These are phyloP conservation scores for Neobulgaria alba DNA, from an alignment of 2,329 filamentous ascomycete genomes.

Conservation along the genomic window DNA sequence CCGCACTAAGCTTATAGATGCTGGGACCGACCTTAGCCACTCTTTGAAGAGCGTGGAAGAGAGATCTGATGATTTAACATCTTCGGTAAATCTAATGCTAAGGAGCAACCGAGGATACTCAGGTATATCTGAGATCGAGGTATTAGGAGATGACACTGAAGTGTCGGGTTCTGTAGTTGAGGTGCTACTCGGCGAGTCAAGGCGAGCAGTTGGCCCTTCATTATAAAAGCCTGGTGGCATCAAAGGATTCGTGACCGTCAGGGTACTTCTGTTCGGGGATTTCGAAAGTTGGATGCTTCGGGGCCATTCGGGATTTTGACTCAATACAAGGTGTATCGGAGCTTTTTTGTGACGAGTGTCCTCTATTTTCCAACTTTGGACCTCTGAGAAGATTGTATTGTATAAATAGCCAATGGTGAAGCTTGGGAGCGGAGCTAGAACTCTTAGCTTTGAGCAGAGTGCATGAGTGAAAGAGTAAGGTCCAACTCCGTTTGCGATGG, in stretches of 20 bases:
- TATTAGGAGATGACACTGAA: constrained; percentile 17
- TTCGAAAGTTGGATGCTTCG: constrained; percentile 17
- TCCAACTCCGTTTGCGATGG: background rate
- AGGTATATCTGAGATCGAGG: constrained; percentile 10
- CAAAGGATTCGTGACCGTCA: constrained; percentile 4
- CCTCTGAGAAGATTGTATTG: constrained; percentile 17
- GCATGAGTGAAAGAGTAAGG: constrained; percentile 9
- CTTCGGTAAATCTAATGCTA: background rate
- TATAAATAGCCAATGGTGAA: constrained; percentile 20
- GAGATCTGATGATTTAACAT: constrained; percentile 8
- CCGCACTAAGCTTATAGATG: constrained; percentile 15
- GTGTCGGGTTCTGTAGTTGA: constrained; percentile 4
- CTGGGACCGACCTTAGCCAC: constrained; percentile 16
- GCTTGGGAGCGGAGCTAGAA: constrained; percentile 13
- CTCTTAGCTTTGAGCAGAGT: constrained; percentile 12
- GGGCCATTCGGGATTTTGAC: constrained; percentile 9
- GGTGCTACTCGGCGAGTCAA: constrained; percentile 7
- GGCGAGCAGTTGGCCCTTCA: background rate
- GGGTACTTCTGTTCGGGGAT: background rate
- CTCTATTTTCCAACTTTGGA: constrained; percentile 10
- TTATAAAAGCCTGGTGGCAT: constrained; percentile 2
- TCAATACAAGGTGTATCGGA: constrained; percentile 11
- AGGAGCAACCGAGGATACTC: background rate
- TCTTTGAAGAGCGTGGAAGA: constrained; percentile 15
- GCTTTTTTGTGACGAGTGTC: constrained; percentile 2